Conservation (phyloP, 2,329 filamentous ascomycete genomes). For the Sordariomycetes sp. region DNA sequence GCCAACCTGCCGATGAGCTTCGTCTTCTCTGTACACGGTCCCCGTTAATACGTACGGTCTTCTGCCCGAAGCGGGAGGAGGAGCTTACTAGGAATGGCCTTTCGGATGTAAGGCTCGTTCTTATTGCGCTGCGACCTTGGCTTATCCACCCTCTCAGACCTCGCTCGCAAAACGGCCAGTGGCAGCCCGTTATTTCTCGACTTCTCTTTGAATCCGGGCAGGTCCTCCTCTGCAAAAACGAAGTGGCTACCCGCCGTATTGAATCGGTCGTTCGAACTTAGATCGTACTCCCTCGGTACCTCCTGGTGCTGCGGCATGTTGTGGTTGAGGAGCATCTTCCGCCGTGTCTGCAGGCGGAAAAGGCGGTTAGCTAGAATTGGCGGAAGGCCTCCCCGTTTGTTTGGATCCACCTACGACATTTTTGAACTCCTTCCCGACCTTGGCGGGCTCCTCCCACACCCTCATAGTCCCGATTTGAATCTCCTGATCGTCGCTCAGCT, state of each 20-base stretch:
- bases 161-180: slow-evolving; percentile 35
- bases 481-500: slow-evolving; percentile 65
- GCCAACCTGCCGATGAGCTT: slow-evolving; percentile 58
- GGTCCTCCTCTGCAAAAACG: slow-evolving; percentile 66
- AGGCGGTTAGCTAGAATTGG: slow-evolving; percentile 10
- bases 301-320: slow-evolving; percentile 53
- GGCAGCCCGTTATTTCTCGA: slow-evolving; percentile 48
- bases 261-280: slow-evolving; percentile 41
- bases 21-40: slow-evolving; percentile 53
- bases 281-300: slow-evolving; percentile 79
- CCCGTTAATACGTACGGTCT: not conserved
- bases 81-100: slow-evolving; percentile 47
- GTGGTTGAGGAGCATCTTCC: slow-evolving; percentile 55
- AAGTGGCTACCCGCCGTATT: slow-evolving; percentile 68
- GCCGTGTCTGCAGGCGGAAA: slow-evolving; percentile 21
- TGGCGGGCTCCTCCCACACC: slow-evolving; percentile 39
- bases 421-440: slow-evolving; percentile 27
- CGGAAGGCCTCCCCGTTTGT: not conserved
- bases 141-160: slow-evolving; percentile 26
- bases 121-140: slow-evolving; percentile 24
- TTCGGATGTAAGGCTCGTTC: slow-evolving; percentile 47
- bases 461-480: slow-evolving; percentile 68
- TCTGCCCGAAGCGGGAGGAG: not conserved
- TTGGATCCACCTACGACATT: slow-evolving; percentile 12
- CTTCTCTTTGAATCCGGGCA: slow-evolving; percentile 47